These are phyloP conservation scores for Crucihimalaya himalaica DNA, from an alignment of 345 rosid genomes.

Conservation along the genomic window DNA sequence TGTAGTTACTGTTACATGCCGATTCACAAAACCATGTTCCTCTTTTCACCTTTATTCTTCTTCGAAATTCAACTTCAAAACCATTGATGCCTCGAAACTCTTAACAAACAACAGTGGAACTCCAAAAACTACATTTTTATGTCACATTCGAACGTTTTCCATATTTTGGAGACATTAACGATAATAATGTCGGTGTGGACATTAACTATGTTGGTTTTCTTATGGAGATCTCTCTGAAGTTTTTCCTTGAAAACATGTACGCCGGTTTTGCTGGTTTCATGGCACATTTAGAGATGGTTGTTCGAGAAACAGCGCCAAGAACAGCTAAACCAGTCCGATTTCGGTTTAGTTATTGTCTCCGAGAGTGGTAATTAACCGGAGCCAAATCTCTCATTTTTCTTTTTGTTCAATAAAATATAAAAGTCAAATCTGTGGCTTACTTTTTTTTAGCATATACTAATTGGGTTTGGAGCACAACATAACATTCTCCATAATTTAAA, in stretches of 20 bases:
- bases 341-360: background rate
- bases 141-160: background rate
- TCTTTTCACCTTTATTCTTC: background rate
- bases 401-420: background rate
- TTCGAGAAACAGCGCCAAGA: background rate
- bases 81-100: background rate
- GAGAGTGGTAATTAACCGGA: slow-evolving; percentile 7
- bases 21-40: background rate
- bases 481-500: background rate
- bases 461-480: background rate
- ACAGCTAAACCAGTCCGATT: background rate
- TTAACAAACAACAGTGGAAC: background rate
- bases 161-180: background rate
- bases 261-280: background rate
- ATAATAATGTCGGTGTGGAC: background rate
- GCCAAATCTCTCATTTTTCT: too few relatives aligned
- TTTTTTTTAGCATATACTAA: background rate
- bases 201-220: background rate
- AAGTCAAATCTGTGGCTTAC: background rate
- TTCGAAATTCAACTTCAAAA: background rate
- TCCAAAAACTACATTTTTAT: background rate
- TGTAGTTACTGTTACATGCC: background rate
- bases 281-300: background rate
- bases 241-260: background rate
- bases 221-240: background rate